phyloP scores from a whole-genome alignment of 768 basidiomycete genomes.

The Tubosaeta sp. region DNA sequence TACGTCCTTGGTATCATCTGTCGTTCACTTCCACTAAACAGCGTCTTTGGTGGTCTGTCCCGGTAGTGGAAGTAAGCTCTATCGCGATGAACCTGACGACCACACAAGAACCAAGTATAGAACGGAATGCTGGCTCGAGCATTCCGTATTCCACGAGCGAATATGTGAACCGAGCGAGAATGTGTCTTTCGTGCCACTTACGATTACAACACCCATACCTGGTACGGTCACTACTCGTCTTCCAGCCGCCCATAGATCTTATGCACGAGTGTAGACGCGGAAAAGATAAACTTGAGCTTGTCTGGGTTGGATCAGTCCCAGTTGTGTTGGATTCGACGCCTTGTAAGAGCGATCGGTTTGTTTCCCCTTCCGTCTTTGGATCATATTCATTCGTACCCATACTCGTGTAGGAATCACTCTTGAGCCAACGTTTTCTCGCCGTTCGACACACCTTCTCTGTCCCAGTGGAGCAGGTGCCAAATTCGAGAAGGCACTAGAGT shows the following conservation, averaged over 20 bases:
- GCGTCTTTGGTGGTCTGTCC: background rate
- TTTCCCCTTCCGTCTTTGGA: background rate
- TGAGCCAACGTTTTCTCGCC: constrained; percentile 56
- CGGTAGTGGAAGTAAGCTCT: constrained; percentile 69
- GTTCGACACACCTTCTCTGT: constrained; percentile 79
- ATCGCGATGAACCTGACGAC: constrained; percentile 49
- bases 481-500: constrained; percentile 72
- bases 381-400: background rate
- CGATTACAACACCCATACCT: constrained; percentile 50
- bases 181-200: constrained; percentile 65
- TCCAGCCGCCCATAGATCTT: background rate
- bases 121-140: constrained; percentile 94
- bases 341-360: constrained; percentile 20
- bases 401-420: constrained; percentile 46
- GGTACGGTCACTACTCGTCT: constrained; percentile 35
- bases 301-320: constrained; percentile 77
- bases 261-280: constrained; percentile 42
- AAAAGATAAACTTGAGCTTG: constrained; percentile 55
- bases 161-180: constrained; percentile 66
- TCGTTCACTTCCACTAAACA: background rate
- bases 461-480: constrained; percentile 68
- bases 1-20: constrained; percentile 22
- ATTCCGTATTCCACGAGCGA: constrained; percentile 73
- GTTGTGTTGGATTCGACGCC: constrained; percentile 51
- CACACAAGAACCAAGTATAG: constrained; percentile 53